These are phyloP conservation scores for Saturnispora hagleri DNA, from an alignment of 805 yeast species.

Conservation along the genomic window DNA sequence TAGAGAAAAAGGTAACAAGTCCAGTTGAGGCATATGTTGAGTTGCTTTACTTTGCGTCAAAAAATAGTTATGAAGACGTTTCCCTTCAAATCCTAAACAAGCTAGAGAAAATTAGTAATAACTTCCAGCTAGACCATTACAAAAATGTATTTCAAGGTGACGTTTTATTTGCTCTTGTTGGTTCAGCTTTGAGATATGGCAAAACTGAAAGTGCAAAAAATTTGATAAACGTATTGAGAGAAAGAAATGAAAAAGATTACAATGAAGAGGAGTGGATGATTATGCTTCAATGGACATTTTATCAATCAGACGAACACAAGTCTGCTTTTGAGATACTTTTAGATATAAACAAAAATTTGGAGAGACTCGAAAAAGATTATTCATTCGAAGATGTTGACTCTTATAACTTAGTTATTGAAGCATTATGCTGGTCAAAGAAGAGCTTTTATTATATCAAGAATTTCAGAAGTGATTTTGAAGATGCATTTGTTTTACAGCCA, in stretches of 20 bases:
- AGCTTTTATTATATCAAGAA: constrained; percentile 19
- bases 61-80: constrained; percentile 21
- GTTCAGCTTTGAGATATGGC: constrained; percentile 19
- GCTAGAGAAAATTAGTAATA: constrained; percentile 13
- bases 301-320: constrained; percentile 5
- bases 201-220: constrained; percentile 14
- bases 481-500: constrained; percentile 24
- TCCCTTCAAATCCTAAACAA: constrained; percentile 16
- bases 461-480: constrained; percentile 24
- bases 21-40: constrained; percentile 24
- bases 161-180: constrained; percentile 21
- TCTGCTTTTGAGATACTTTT: constrained; percentile 26
- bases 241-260: constrained; percentile 10
- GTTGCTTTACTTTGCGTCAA: constrained; percentile 23
- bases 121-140: constrained; percentile 15
- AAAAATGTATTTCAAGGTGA: constrained; percentile 18
- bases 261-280: constrained; percentile 22
- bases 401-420: constrained; percentile 21
- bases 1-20: constrained; percentile 13
- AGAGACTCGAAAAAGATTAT: constrained; percentile 12
- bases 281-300: constrained; percentile 18
- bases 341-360: constrained; percentile 12
- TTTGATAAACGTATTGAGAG: constrained; percentile 12
- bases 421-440: constrained; percentile 23
- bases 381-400: constrained; percentile 17